Evolutionary conservation across 2,329 filamentous ascomycete genomes (phyloP).

Genomic region (Cercospora sesami): DNA sequence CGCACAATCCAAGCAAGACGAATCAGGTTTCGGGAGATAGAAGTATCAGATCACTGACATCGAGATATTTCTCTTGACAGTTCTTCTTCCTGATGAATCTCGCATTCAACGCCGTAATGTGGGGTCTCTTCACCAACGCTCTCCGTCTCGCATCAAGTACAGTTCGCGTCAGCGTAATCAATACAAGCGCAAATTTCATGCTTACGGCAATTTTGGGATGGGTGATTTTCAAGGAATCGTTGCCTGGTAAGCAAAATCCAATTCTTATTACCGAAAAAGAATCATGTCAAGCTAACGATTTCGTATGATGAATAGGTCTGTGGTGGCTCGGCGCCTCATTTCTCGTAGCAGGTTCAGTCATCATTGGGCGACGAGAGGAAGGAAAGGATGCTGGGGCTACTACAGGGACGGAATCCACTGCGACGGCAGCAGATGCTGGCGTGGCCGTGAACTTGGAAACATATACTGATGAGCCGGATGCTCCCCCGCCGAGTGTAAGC

Average conservation of each 20-base stretch:
- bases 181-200: slow-evolving; percentile 80
- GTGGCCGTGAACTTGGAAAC: slow-evolving; percentile 17
- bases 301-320: slow-evolving; percentile 43
- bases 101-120: slow-evolving; percentile 77
- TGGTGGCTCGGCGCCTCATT: slow-evolving; percentile 76
- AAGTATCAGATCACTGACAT: too few species aligned
- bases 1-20: too few species aligned
- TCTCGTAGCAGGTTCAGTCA: slow-evolving; percentile 73
- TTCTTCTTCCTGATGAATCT: slow-evolving; percentile 75
- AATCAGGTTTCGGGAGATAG: too few species aligned
- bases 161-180: slow-evolving; percentile 77
- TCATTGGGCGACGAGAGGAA: slow-evolving; percentile 71
- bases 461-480: slow-evolving; percentile 38
- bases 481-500: slow-evolving; percentile 29
- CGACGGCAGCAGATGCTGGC: slow-evolving; percentile 14
- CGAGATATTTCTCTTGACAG: slow-evolving; percentile 43
- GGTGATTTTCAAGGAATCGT: slow-evolving; percentile 67
- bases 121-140: slow-evolving; percentile 77
- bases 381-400: slow-evolving; percentile 35
- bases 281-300: neutral
- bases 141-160: slow-evolving; percentile 73
- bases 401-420: slow-evolving; percentile 26
- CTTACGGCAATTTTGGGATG: slow-evolving; percentile 71
- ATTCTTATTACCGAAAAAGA: neutral
- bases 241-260: slow-evolving; percentile 53